phyloP scores from a whole-genome alignment of 1,284 basidiomycete genomes.

The Cutaneotrichosporon spelunceum region DNA sequence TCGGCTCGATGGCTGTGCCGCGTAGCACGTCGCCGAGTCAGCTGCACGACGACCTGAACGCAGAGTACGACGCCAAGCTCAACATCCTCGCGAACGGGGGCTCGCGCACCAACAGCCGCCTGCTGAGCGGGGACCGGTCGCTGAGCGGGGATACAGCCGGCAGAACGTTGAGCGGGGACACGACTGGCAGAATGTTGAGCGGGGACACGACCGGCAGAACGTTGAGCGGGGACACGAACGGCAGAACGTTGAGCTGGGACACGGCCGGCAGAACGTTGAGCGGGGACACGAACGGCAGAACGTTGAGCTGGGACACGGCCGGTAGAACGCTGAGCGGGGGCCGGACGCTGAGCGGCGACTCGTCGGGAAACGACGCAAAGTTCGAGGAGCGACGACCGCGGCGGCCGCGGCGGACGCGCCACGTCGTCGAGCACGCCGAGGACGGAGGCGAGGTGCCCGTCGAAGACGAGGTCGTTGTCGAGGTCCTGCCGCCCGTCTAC shows the following conservation, averaged over 20 bases:
- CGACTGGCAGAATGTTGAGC: no score
- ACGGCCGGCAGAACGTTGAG: not conserved
- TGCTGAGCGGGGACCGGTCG: not conserved
- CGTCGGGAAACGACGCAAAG: not conserved
- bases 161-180: not conserved
- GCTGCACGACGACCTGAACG: not conserved
- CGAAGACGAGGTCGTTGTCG: constrained; percentile 3
- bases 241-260: not conserved
- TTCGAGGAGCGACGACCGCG: not conserved
- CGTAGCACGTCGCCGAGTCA: not conserved
- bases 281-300: no score
- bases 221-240: not conserved
- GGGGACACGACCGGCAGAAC: not conserved
- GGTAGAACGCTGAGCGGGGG: not conserved
- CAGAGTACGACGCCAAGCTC: not conserved
- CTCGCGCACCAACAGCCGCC: not conserved
- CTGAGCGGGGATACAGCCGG: not conserved
- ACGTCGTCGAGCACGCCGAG: constrained; percentile 1
- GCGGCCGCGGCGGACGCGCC: not conserved
- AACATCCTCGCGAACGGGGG: not conserved
- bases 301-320: not conserved
- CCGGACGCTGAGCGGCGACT: not conserved
- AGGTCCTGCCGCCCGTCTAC: not conserved
- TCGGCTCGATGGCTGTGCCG: constrained; percentile 1
- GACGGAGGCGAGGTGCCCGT: not conserved